A percentile compares a stretch with the other conserved stretches of the same genome.
Evolutionary conservation across 1,139 yeast genomes (phyloP).

Genomic region (Sporopachydermia cereana): DNA sequence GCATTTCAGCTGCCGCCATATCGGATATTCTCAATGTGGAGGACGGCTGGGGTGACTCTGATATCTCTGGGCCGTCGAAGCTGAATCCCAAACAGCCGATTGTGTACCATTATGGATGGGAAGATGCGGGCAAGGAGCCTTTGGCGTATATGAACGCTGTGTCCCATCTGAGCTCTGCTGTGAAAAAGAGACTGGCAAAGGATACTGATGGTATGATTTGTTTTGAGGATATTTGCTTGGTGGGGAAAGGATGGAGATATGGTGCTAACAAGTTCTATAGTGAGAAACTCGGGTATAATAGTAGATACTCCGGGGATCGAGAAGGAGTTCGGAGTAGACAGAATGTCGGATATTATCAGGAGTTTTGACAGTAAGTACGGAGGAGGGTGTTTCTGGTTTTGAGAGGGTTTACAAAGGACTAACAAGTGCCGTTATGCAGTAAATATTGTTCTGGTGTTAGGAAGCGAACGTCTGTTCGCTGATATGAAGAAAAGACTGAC

Average conservation of each 20-base stretch:
- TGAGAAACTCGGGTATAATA: constrained; percentile 51
- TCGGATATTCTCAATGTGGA: constrained; percentile 67
- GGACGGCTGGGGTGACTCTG: constrained; percentile 67
- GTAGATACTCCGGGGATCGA: constrained; percentile 71
- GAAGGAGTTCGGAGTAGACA: constrained; percentile 29
- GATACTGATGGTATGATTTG: constrained; percentile 28
- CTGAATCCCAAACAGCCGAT: constrained; percentile 83
- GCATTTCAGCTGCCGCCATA: constrained; percentile 73
- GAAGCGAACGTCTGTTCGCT: constrained; percentile 41
- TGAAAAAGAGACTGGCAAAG: constrained; percentile 42
- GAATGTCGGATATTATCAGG: constrained; percentile 48
- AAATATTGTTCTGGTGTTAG: constrained; percentile 26
- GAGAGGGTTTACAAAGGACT: neutral
- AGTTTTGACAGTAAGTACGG: constrained; percentile 35
- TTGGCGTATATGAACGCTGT: constrained; percentile 47
- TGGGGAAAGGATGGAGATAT: neutral
- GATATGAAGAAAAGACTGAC: constrained; percentile 50
- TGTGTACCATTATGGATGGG: constrained; percentile 71
- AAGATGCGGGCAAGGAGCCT: constrained; percentile 43
- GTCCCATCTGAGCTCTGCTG: constrained; percentile 47
- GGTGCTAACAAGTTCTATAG: constrained; percentile 13
- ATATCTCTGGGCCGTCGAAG: constrained; percentile 77
- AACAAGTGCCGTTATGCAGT: constrained; percentile 16
- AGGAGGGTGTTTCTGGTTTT: neutral
- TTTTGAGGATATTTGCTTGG: neutral